Evolutionary conservation across 78 protist species (phyloP).

Genomic region (Dictyostelium brefeldianum): DNA sequence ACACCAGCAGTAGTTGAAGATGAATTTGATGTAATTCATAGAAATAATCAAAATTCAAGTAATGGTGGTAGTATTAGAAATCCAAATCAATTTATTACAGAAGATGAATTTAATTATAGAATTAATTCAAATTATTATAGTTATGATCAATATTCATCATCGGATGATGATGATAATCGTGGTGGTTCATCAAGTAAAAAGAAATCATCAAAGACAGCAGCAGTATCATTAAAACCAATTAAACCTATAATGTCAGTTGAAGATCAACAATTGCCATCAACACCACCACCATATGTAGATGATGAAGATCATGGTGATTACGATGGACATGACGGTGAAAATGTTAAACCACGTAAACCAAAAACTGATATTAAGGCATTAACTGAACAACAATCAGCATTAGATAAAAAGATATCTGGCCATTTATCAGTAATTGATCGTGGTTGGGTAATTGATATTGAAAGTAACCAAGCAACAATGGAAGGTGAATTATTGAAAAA

Average conservation of each 20-base stretch:
- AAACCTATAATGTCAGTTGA: background rate
- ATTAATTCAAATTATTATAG: constrained; percentile 6
- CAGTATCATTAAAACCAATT: background rate
- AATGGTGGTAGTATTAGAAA: background rate
- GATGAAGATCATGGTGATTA: background rate
- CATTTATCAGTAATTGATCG: constrained; percentile 26
- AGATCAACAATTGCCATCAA: background rate
- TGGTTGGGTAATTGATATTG: constrained; percentile 17
- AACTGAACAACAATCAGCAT: constrained; percentile 43
- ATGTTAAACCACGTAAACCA: background rate
- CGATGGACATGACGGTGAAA: background rate
- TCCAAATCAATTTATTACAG: background rate
- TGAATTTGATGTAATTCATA: constrained; percentile 18
- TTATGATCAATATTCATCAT: constrained; percentile 1
- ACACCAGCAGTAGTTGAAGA: background rate
- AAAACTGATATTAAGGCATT: constrained; percentile 23
- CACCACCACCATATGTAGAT: background rate
- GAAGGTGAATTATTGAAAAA: constrained; percentile 70
- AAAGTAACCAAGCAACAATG: background rate
- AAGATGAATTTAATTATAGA: constrained; percentile 8
- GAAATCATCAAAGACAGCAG: constrained; percentile 2
- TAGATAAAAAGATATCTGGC: constrained; percentile 23
- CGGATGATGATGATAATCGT: background rate
- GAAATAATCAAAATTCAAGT: background rate
- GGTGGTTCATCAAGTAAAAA: background rate